Base-by-base conservation (phyloP, 2,329 filamentous ascomycete species). In the Periconia sp. region DNA sequence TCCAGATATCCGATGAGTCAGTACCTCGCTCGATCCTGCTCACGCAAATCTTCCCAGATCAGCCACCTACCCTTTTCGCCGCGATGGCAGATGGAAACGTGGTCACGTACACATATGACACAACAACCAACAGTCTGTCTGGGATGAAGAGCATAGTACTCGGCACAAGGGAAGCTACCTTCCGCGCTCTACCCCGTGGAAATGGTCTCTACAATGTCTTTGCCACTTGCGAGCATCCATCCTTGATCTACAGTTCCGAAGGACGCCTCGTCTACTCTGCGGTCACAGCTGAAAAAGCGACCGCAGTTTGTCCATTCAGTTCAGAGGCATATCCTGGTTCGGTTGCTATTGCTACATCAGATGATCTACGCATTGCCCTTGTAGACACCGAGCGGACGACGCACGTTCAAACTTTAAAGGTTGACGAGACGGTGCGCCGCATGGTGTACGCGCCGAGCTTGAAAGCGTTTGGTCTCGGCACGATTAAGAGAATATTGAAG, bases 31-130 rank as follows among this genome's bases (percentile, higher is more conserved):
- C 91, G 37, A 79, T 97, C 19, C 82, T 86, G 0, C 79, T 97
- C 6, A 86, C 89, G 4, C 85, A 92, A 48, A 79, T 97, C 4
- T 80, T 96, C 22, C 65, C 71, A 10, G 69, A 78, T 31, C 85
- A 86, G 11, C 76, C 78, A 5, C 87, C 90, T 0, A 96, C 88
- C 0, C 77, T 99, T 0, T 88, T 99, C 48, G 81, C 96, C 22
- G 88, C 92, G 10, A 88, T 96, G 81, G 90, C 95, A 34, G 92
- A 97, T 69, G 94, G 94, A 4, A 89, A 88, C 48, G 88, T 99
- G 1, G 80, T 95, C 36, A 94, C 88, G 0, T 97, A 92, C 63
- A 82, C 84, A 22, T 79, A 96, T 24, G 81, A 88, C 22, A 69
- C 75, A 0, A 58, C 71, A 0, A 80, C 81, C n/a, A 82, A 81